Evolutionary conservation across 139 green algal species (phyloP).

Genomic region (Volvox africanus): DNA sequence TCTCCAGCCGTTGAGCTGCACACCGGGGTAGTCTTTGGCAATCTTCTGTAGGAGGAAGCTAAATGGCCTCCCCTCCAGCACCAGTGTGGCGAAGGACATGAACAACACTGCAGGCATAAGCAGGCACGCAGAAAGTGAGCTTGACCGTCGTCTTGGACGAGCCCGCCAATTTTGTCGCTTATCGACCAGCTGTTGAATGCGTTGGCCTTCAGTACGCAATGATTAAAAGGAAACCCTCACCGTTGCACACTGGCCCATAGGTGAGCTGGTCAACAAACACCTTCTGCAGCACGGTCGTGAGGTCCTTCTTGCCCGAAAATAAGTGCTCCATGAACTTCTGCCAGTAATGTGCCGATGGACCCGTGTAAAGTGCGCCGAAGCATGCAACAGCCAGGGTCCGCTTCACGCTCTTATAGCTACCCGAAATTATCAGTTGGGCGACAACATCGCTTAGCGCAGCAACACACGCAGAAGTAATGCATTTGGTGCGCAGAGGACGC

Average conservation of each 20-base stretch:
- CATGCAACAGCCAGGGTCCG: slow-evolving; percentile 63
- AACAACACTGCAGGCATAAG: slow-evolving; percentile 49
- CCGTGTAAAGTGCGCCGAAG: slow-evolving; percentile 73
- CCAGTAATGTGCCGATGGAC: slow-evolving; percentile 75
- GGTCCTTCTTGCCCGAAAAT: slow-evolving; percentile 70
- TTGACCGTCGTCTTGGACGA: background rate
- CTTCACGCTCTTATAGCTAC: slow-evolving; percentile 47
- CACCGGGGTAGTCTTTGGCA: slow-evolving; percentile 61
- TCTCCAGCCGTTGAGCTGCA: slow-evolving; percentile 74
- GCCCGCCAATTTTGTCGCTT: background rate
- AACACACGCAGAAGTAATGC: slow-evolving; percentile 64
- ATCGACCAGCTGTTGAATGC: too few species aligned
- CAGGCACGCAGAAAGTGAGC: background rate
- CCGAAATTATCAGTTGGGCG: slow-evolving; percentile 54
- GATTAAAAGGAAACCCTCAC: background rate
- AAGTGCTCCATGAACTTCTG: slow-evolving; percentile 65
- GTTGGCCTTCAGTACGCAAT: too few species aligned
- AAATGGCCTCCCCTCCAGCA: slow-evolving; percentile 46
- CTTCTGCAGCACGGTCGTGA: slow-evolving; percentile 66
- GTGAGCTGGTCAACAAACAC: slow-evolving; percentile 81
- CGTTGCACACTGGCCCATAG: slow-evolving; percentile 82
- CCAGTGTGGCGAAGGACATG: slow-evolving; percentile 56
- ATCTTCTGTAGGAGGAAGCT: slow-evolving; percentile 43
- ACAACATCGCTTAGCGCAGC: slow-evolving; percentile 68
- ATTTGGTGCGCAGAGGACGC: slow-evolving; percentile 68